Evolutionary conservation across 768 basidiomycete species (phyloP).

Genomic region (Rhodosporidiobolus odoratus): DNA sequence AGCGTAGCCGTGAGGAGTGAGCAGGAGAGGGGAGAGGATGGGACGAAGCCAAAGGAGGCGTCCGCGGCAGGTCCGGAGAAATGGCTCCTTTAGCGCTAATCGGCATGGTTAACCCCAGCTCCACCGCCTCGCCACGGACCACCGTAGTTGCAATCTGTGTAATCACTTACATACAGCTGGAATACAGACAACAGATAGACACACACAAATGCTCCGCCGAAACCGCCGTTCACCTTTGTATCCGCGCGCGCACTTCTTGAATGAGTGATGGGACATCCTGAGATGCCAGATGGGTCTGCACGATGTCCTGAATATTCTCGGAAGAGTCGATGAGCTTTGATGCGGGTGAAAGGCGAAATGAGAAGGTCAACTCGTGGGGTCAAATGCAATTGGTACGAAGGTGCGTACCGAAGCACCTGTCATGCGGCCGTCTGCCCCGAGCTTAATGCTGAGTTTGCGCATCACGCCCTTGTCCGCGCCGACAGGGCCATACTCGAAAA

Average conservation of each 20-base stretch:
- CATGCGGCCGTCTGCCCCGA: constrained; percentile 10
- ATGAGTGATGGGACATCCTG: constrained; percentile 27
- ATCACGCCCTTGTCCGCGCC: constrained; percentile 1
- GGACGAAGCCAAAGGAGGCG: not conserved
- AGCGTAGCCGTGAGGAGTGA: not conserved
- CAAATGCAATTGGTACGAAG: too few relatives aligned
- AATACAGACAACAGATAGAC: constrained; percentile 3
- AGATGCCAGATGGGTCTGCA: constrained; percentile 3
- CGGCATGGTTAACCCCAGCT: too few relatives aligned
- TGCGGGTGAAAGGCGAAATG: not conserved
- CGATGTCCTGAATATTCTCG: constrained; percentile 29
- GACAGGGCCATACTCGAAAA: constrained; percentile 16
- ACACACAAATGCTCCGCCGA: too few relatives aligned
- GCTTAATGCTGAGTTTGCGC: constrained; percentile 11
- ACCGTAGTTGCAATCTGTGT: too few relatives aligned
- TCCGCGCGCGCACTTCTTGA: constrained; percentile 22
- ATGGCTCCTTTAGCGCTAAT: too few relatives aligned
- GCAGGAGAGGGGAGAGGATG: not conserved
- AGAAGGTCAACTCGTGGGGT: not conserved
- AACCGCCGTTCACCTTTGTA: not conserved
- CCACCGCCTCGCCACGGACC: too few relatives aligned
- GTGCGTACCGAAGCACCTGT: constrained; percentile 19
- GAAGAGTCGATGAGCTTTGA: constrained; percentile 34
- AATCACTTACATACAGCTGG: not conserved
- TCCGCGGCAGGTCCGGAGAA: not conserved